Evolutionary conservation across 1,139 yeast genomes (phyloP).

Genomic region (Entelexis paramagnoliae): DNA sequence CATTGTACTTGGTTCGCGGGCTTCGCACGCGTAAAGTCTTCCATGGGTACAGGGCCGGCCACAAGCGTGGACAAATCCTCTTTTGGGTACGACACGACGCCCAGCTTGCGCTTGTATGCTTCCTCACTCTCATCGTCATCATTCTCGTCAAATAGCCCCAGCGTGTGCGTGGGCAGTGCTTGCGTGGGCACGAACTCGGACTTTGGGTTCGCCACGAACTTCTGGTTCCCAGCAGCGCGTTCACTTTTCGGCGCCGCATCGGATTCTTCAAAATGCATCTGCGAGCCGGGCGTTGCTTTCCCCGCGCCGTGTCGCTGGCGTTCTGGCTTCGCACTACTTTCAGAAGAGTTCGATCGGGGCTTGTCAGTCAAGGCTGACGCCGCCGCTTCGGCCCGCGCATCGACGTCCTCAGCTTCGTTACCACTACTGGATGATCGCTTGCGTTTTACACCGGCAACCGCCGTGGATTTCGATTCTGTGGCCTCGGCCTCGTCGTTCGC

Average conservation of each 20-base stretch:
- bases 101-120: constrained; percentile 63
- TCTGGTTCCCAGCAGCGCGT: constrained; percentile 23
- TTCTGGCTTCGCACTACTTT: background rate
- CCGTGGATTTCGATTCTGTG: background rate
- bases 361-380: background rate
- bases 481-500: background rate
- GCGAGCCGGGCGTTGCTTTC: constrained; percentile 9
- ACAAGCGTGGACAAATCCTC: constrained; percentile 61
- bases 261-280: constrained; percentile 1
- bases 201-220: constrained; percentile 66
- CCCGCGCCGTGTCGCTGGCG: constrained; percentile 11
- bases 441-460: background rate
- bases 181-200: constrained; percentile 68
- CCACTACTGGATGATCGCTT: background rate
- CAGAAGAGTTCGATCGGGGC: background rate
- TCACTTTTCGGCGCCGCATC: background rate
- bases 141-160: constrained; percentile 61
- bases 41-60: constrained; percentile 82
- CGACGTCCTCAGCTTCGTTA: constrained; percentile 17
- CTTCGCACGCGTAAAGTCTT: constrained; percentile 74
- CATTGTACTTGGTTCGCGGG: constrained; percentile 91
- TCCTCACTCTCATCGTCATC: constrained; percentile 58
- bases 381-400: constrained; percentile 10
- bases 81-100: constrained; percentile 82
- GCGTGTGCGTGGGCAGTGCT: constrained; percentile 58